Conservation (phyloP, 1,284 basidiomycete genomes). For the Moniliella sp. region DNA sequence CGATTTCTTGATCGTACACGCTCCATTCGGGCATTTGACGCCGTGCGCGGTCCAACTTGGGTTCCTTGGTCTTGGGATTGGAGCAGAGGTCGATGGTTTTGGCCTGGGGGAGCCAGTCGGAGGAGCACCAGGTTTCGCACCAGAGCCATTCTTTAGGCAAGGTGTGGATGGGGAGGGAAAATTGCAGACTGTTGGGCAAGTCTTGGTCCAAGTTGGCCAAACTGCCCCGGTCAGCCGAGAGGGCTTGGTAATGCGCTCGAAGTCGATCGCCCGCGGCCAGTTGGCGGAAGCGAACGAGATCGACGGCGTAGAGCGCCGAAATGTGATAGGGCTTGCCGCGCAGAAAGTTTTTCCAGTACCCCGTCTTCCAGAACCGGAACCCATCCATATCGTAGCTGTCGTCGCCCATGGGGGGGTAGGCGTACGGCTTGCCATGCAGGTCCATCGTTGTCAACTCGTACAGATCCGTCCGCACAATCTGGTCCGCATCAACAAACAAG, state of each 20-base stretch:
- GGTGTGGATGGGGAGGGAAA: constrained; percentile 18
- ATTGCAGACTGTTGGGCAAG: constrained; percentile 21
- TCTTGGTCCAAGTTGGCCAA: constrained; percentile 79
- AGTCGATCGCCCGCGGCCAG: constrained; percentile 53
- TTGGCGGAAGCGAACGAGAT: constrained; percentile 78
- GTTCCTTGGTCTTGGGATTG: constrained; percentile 52
- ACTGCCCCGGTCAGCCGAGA: constrained; percentile 79
- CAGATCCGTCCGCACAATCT: constrained; percentile 77
- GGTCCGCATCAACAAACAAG: constrained; percentile 78
- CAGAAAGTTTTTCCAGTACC: constrained; percentile 29
- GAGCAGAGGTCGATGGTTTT: constrained; percentile 34
- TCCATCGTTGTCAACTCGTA: constrained; percentile 77
- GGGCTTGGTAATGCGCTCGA: constrained; percentile 68
- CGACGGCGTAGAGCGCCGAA: constrained; percentile 71
- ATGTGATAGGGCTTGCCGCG: constrained; percentile 16
- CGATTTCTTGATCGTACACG: constrained; percentile 48
- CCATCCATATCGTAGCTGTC: constrained; percentile 80
- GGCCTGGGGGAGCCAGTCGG: constrained; percentile 16
- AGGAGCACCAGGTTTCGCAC: constrained; percentile 32
- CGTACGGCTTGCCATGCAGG: constrained; percentile 45
- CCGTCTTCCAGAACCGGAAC: constrained; percentile 91
- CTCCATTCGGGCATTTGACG: constrained; percentile 95
- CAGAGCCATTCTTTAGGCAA: constrained; percentile 27
- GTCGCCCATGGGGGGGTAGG: constrained; percentile 89
- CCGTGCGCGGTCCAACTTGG: constrained; percentile 63